These are phyloP conservation scores for Aspergillus funiculosus DNA, from an alignment of 495 filamentous ascomycete genomes.

Conservation along the genomic window DNA sequence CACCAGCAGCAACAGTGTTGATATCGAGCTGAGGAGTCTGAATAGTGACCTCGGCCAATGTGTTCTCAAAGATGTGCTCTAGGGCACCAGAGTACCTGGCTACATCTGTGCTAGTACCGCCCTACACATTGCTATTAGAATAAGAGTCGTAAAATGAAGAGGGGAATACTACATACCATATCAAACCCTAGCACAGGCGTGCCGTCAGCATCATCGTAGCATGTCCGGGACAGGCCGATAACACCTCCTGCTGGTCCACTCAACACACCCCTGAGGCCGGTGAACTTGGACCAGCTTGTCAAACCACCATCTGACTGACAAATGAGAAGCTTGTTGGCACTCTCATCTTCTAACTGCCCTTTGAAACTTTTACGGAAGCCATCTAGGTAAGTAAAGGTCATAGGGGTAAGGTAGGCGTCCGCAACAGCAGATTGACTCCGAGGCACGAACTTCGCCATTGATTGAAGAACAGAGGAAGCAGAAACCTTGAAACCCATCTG, in stretches of 20 bases:
- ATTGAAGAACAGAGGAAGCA: conserved; percentile 54
- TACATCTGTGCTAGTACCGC: conserved; percentile 89
- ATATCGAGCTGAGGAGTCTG: conserved; percentile 90
- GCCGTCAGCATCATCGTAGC: conserved; percentile 71
- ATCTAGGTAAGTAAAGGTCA: conserved; percentile 80
- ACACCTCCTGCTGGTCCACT: conserved; percentile 56
- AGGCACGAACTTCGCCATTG: conserved; percentile 65
- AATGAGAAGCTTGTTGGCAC: conserved; percentile 34
- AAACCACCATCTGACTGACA: conserved; percentile 46
- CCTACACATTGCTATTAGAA: conserved; percentile 3
- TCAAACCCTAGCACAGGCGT: conserved; percentile 89
- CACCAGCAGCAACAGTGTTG: conserved; percentile 88
- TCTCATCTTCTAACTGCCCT: conserved; percentile 36
- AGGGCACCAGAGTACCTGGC: conserved; percentile 79
- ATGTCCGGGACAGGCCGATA: conserved; percentile 85
- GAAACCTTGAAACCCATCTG: conserved; percentile 43
- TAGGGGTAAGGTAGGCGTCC: conserved; percentile 86
- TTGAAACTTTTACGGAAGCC: conserved; percentile 60
- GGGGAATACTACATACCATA: conserved; percentile 48
- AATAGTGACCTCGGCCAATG: conserved; percentile 85
- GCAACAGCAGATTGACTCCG: conserved; percentile 80
- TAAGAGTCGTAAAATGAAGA: neutral
- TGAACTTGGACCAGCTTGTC: conserved; percentile 41
- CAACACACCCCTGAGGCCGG: conserved; percentile 44
- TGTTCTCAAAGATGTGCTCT: conserved; percentile 92